phyloP scores from a whole-genome alignment of 129 eudicot genomes.

The Tagetes erecta region DNA sequence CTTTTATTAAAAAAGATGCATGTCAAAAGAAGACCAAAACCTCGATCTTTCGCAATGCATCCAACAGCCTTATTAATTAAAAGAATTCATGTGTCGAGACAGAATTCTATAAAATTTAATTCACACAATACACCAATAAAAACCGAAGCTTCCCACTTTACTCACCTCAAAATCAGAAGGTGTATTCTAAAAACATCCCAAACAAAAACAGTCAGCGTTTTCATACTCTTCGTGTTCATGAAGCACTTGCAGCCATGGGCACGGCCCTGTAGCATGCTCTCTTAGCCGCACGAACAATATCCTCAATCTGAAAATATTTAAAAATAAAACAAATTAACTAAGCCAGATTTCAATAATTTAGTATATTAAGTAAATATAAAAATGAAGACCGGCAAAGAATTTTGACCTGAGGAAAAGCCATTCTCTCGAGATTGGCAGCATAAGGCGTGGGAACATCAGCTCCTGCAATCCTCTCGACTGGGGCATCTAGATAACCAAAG shows the following conservation, averaged over 20 bases:
- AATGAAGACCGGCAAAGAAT: background rate
- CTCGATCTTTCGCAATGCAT: slow-evolving; percentile 8
- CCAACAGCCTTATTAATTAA: slow-evolving; percentile 16
- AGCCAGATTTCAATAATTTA: background rate
- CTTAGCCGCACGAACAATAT: slow-evolving; percentile 75
- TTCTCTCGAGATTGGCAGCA: slow-evolving; percentile 93
- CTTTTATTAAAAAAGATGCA: background rate
- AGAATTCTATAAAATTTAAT: slow-evolving; percentile 19
- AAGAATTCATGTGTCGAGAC: slow-evolving; percentile 7
- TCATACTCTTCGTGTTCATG: slow-evolving; percentile 3
- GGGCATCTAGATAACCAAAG: slow-evolving; percentile 91
- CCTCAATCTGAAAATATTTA: slow-evolving; percentile 43
- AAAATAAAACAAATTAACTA: background rate
- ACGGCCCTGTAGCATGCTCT: slow-evolving; percentile 60
- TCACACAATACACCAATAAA: slow-evolving; percentile 23
- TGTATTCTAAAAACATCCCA: slow-evolving; percentile 22
- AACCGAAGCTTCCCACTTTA: slow-evolving; percentile 17
- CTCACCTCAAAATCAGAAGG: slow-evolving; percentile 24
- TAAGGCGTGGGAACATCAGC: slow-evolving; percentile 98
- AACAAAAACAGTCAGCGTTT: slow-evolving; percentile 16
- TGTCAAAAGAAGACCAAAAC: background rate
- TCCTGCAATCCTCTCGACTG: slow-evolving; percentile 92
- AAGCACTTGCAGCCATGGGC: slow-evolving; percentile 51
- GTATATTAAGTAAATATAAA: background rate
- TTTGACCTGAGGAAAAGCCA: slow-evolving; percentile 90